phyloP scores from a whole-genome alignment of 495 filamentous ascomycete species.

The Daldinia vernicosa region DNA sequence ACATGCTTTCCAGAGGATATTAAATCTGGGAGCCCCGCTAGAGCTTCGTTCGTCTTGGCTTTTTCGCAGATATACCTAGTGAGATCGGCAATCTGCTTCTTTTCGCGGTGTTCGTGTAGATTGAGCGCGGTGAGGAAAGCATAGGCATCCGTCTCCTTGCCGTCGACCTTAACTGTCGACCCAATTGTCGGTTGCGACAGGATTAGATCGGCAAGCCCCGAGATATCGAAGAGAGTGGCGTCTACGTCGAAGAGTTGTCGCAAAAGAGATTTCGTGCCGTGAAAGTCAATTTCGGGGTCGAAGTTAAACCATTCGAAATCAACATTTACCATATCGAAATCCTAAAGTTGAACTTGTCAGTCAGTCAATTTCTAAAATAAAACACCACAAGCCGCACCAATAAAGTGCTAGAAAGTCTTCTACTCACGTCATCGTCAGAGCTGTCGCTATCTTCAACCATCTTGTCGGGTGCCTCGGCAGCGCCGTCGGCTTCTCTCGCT shows the following conservation, averaged over 20 bases:
- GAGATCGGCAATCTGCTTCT: slow-evolving; percentile 73
- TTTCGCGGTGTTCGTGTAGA: slow-evolving; percentile 79
- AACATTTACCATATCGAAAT: slow-evolving; percentile 89
- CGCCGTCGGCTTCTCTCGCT: slow-evolving; percentile 55
- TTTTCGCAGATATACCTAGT: slow-evolving; percentile 75
- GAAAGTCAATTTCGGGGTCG: slow-evolving; percentile 88
- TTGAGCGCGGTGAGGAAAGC: slow-evolving; percentile 94
- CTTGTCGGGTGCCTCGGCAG: slow-evolving; percentile 52
- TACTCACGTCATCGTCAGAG: slow-evolving; percentile 53
- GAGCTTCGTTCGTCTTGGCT: slow-evolving; percentile 59
- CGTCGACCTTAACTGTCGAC: slow-evolving; percentile 94
- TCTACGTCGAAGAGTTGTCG: slow-evolving; percentile 95
- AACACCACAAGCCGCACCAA: background rate
- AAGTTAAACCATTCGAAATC: slow-evolving; percentile 99
- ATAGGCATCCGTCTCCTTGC: slow-evolving; percentile 92
- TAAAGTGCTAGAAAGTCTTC: background rate
- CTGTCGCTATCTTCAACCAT: slow-evolving; percentile 62
- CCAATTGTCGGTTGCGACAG: slow-evolving; percentile 88
- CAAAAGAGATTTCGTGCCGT: slow-evolving; percentile 89
- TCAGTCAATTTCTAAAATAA: slow-evolving; percentile 27
- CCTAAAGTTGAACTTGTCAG: slow-evolving; percentile 57
- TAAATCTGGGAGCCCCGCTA: slow-evolving; percentile 63
- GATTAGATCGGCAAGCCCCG: slow-evolving; percentile 84
- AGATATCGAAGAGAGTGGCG: slow-evolving; percentile 83
- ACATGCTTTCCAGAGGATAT: slow-evolving; percentile 64